Conservation (phyloP, 176 grass and related monocot genomes). For the Pontederia crassipes region DNA sequence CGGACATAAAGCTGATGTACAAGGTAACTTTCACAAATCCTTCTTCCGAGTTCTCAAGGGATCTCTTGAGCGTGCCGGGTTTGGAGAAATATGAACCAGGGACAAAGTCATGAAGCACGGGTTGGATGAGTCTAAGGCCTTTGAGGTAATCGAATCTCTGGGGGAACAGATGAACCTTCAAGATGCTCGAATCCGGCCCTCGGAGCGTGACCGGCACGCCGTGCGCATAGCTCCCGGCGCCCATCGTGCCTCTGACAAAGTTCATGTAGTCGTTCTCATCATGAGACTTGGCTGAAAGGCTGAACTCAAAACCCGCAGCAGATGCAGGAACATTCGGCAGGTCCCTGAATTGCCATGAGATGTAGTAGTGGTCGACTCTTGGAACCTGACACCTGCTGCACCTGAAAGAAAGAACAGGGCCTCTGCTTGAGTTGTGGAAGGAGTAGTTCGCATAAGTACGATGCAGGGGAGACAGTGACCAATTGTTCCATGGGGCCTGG, state of each 20-base stretch:
- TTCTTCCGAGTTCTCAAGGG: slow-evolving; percentile 49
- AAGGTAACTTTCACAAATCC: slow-evolving; percentile 76
- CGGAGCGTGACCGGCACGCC: slow-evolving; percentile 52
- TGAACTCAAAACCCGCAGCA: slow-evolving; percentile 70
- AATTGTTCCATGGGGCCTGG: slow-evolving; percentile 56
- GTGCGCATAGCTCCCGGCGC: slow-evolving; percentile 40
- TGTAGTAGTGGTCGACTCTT: slow-evolving; percentile 62
- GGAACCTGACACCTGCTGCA: slow-evolving; percentile 54
- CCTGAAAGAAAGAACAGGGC: slow-evolving; percentile 57
- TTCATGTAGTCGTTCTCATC: slow-evolving; percentile 37
- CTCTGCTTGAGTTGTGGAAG: slow-evolving; percentile 60
- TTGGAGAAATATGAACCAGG: slow-evolving; percentile 62
- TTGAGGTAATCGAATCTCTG: slow-evolving; percentile 48
- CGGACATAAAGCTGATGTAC: slow-evolving; percentile 63
- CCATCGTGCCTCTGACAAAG: slow-evolving; percentile 60
- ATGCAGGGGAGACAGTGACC: slow-evolving; percentile 43
- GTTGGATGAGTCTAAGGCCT: slow-evolving; percentile 59
- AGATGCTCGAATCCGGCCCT: slow-evolving; percentile 57
- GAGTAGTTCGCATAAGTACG: slow-evolving; percentile 38
- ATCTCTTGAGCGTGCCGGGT: slow-evolving; percentile 44
- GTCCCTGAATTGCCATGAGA: slow-evolving; percentile 86
- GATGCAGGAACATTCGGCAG: slow-evolving; percentile 39
- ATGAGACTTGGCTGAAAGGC: slow-evolving; percentile 53
- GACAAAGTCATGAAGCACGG: slow-evolving; percentile 69
- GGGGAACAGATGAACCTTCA: slow-evolving; percentile 81